Conservation (phyloP, 345 rosid species). For the Pugionium dolabratum region DNA sequence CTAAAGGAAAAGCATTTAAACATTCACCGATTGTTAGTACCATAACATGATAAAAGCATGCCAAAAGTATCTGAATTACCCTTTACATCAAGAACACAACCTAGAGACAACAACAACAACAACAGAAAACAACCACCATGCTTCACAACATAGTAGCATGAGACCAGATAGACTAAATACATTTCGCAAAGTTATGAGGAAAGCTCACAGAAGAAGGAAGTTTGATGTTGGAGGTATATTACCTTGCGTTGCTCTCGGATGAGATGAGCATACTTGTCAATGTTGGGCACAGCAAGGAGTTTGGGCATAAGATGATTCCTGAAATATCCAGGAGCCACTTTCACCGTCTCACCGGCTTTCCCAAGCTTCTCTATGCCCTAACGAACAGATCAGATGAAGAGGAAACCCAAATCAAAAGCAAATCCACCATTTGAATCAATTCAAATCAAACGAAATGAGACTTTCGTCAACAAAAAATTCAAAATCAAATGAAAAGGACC, state of each 20-base stretch:
- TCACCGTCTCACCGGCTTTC: conserved; percentile 84
- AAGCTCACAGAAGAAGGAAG: not conserved
- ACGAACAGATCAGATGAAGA: conserved; percentile 10
- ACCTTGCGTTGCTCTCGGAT: conserved; percentile 92
- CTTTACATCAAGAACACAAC: not conserved
- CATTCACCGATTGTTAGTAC: not conserved
- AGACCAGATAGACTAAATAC: not conserved
- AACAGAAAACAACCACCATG: not conserved
- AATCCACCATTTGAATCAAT: conserved; percentile 1
- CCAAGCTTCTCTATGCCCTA: conserved; percentile 95
- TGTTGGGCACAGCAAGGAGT: conserved; percentile 88
- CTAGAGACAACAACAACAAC: conserved; percentile 4
- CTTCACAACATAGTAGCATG: not conserved
- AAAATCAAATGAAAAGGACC: not conserved
- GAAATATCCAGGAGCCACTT: conserved; percentile 92
- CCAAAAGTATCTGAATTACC: conserved; percentile 7
- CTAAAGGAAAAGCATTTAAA: not conserved
- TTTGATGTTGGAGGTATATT: not conserved
- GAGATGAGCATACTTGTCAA: conserved; percentile 86
- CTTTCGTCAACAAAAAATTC: not conserved
- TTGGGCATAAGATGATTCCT: conserved; percentile 96
- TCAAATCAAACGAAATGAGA: conserved; percentile 10
- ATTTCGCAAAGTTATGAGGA: not conserved
- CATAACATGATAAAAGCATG: not conserved
- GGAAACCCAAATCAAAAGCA: conserved; percentile 4